A percentile compares a stretch with the other conserved stretches of the same genome.
These are phyloP conservation scores for Clarireedia homoeocarpa DNA, from an alignment of 2,329 filamentous ascomycete genomes.

Conservation along the genomic window DNA sequence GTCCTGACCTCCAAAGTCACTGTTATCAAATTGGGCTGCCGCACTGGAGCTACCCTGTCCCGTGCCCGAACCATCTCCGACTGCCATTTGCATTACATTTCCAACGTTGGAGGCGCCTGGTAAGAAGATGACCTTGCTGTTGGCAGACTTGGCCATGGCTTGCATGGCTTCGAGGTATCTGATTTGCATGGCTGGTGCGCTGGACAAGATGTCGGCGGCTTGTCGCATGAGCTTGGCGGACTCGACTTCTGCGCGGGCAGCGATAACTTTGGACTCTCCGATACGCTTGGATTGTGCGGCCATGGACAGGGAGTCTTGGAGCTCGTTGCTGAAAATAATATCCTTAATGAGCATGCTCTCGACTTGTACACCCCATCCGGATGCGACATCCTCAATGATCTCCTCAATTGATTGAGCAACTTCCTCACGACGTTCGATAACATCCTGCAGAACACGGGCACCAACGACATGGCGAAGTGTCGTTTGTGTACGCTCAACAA, in stretches of 20 bases:
- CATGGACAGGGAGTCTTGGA: constrained; percentile 96
- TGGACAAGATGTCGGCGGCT: constrained; percentile 87
- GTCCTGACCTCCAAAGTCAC: constrained; percentile 47
- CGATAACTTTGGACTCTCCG: constrained; percentile 97
- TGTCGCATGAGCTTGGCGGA: constrained; percentile 87
- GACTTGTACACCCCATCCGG: constrained; percentile 90
- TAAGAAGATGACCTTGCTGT: constrained; percentile 80
- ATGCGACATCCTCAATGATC: constrained; percentile 93
- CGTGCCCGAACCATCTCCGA: constrained; percentile 48
- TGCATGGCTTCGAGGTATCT: constrained; percentile 98
- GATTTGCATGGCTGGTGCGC: constrained; percentile 96
- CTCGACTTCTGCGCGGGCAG: constrained; percentile 94
- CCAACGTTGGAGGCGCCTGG: constrained; percentile 51
- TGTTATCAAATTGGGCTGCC: constrained; percentile 29
- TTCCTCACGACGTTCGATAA: constrained; percentile 97
- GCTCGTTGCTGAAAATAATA: constrained; percentile 91
- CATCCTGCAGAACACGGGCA: constrained; percentile 90
- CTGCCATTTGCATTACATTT: constrained; percentile 46
- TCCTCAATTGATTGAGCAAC: constrained; percentile 91
- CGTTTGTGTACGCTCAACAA: constrained; percentile 95
- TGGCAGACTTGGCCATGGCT: constrained; percentile 91
- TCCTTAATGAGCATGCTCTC: constrained; percentile 99
- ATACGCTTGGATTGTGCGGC: constrained; percentile 97
- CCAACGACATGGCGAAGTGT: constrained; percentile 95
- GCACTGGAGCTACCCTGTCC: constrained; percentile 36